Evolutionary conservation across 1,139 yeast species (phyloP).

Genomic region (Geotrichum histeridarum): DNA sequence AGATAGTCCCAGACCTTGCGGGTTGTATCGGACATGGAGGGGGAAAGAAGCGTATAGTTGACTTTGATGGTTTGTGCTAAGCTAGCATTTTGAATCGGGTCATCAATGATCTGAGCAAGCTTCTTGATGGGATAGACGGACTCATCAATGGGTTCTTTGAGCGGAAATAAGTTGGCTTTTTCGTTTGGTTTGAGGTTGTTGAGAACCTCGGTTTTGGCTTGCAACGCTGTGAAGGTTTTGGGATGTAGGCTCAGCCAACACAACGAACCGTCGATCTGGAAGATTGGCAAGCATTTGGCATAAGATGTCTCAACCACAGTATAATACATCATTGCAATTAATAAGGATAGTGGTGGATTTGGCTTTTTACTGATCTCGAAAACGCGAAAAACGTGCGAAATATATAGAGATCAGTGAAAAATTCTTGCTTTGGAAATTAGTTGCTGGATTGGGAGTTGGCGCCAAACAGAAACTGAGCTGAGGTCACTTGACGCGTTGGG

Average conservation of each 20-base stretch:
- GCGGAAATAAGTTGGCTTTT: neutral
- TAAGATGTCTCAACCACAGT: neutral
- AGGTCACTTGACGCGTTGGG: too few relatives aligned
- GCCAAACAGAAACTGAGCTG: too few relatives aligned
- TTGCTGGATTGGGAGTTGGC: too few relatives aligned
- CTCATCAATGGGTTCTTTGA: neutral
- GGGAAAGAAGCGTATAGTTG: neutral
- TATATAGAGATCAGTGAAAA: too few relatives aligned
- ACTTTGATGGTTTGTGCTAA: neutral
- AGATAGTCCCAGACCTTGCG: slow-evolving; percentile 4
- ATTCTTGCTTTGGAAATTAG: too few relatives aligned
- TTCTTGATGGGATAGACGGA: neutral
- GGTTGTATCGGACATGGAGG: neutral
- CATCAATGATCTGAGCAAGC: neutral
- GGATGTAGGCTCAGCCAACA: slow-evolving; percentile 3
- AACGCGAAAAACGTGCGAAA: too few relatives aligned
- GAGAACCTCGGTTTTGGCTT: neutral
- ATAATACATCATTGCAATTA: neutral
- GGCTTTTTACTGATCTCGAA: too few relatives aligned
- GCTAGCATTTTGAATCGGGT: neutral
- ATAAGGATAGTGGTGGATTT: neutral
- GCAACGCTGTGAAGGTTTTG: neutral
- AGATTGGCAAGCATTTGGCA: neutral
- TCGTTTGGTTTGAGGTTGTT: neutral
- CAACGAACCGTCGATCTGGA: neutral